Conservation (phyloP, 768 basidiomycete genomes). For the Suillus bovinus region DNA sequence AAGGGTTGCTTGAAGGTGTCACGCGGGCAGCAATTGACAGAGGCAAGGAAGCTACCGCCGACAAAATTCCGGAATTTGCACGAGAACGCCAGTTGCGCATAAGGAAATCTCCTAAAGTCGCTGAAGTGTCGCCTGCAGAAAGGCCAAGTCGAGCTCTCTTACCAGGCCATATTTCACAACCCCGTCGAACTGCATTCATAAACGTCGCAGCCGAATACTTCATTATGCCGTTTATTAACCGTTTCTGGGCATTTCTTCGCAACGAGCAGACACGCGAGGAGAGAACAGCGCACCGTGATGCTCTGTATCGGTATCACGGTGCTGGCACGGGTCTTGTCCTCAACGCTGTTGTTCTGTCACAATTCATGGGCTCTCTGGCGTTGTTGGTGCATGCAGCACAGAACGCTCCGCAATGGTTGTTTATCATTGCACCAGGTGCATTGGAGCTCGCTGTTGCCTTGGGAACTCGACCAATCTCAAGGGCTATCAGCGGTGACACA, state of each 20-base stretch:
- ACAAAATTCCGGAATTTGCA: conserved; percentile 58
- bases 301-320: conserved; percentile 60
- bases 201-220: conserved; percentile 86
- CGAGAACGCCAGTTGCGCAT: conserved; percentile 79
- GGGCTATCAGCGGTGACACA: conserved; percentile 34
- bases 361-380: conserved; percentile 72
- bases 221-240: conserved; percentile 84
- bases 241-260: conserved; percentile 93
- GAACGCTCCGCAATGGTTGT: conserved; percentile 79
- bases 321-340: conserved; percentile 84
- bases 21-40: conserved; percentile 63
- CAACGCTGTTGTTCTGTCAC: conserved; percentile 72
- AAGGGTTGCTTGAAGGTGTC: conserved; percentile 61
- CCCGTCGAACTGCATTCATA: conserved; percentile 45
- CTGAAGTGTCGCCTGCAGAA: conserved; percentile 36
- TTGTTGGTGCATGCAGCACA: conserved; percentile 82
- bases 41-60: conserved; percentile 52
- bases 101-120: conserved; percentile 45
- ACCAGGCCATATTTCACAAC: conserved; percentile 10
- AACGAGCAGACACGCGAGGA: conserved; percentile 80
- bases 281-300: conserved; percentile 58
- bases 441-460: conserved; percentile 83
- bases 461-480: conserved; percentile 64
- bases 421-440: conserved; percentile 77
- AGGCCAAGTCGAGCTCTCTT: conserved; percentile 19